Evolutionary conservation across 2,329 filamentous ascomycete species (phyloP).

Genomic region (Sporothrix schenckii): DNA sequence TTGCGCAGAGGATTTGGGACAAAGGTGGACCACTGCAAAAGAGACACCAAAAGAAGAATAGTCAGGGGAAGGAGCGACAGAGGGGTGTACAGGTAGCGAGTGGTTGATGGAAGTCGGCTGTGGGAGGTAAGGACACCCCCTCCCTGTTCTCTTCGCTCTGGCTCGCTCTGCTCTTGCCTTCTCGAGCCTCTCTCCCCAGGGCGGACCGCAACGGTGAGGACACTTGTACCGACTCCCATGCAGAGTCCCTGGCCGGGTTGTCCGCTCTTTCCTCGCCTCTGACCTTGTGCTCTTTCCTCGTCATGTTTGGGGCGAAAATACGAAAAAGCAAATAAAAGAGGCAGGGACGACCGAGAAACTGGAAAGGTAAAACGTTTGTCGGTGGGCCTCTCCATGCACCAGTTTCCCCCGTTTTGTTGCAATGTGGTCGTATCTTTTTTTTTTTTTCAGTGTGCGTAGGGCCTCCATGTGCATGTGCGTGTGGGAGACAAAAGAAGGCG

Average conservation of each 20-base stretch:
- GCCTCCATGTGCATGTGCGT: constrained; percentile 37
- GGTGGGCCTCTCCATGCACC: too few relatives aligned
- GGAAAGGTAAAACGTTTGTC: not conserved
- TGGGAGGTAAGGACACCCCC: constrained; percentile 27
- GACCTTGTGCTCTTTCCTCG: constrained; percentile 9
- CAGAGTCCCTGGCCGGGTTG: not conserved
- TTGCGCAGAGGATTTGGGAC: not conserved
- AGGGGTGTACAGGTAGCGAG: constrained; percentile 29
- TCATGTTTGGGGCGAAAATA: constrained; percentile 39
- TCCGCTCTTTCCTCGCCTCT: constrained; percentile 39
- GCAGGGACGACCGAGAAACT: constrained; percentile 33
- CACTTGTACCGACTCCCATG: not conserved
- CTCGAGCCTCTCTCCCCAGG: not conserved
- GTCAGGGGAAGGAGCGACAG: constrained; percentile 22
- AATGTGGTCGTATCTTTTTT: constrained; percentile 16
- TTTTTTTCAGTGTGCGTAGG: constrained; percentile 10
- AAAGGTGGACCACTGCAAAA: not conserved
- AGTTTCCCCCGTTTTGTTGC: not conserved
- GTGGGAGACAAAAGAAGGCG: constrained; percentile 39
- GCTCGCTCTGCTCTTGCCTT: not conserved
- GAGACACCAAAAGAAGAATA: constrained; percentile 26
- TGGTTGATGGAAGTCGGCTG: not conserved
- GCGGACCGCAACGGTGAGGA: constrained; percentile 6
- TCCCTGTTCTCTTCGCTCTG: constrained; percentile 23
- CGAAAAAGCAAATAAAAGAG: constrained; percentile 43